Evolutionary conservation across 805 yeast genomes (phyloP).

Genomic region (Suhomyces sp.): DNA sequence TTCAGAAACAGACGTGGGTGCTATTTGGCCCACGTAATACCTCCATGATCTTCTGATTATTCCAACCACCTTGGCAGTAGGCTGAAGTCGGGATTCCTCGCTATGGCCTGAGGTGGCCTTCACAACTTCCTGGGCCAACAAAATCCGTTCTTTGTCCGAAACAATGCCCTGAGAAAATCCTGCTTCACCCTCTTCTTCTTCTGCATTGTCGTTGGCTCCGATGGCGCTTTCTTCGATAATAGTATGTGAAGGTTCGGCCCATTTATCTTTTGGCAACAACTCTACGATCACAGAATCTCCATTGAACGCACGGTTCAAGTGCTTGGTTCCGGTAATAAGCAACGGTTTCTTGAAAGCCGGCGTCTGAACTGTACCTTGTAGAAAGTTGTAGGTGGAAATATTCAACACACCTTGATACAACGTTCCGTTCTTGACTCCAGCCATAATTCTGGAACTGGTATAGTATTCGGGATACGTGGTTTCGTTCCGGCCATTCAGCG

Average conservation of each 20-base stretch:
- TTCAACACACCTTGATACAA: slow-evolving; percentile 81
- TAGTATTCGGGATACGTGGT: slow-evolving; percentile 74
- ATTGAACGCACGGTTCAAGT: slow-evolving; percentile 85
- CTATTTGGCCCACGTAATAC: slow-evolving; percentile 90
- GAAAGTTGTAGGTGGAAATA: slow-evolving; percentile 79
- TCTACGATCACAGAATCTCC: slow-evolving; percentile 93
- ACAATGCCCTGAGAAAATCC: slow-evolving; percentile 36
- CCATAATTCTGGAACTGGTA: slow-evolving; percentile 77
- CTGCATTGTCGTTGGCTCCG: slow-evolving; percentile 59
- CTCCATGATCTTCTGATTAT: slow-evolving; percentile 91
- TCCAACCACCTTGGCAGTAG: slow-evolving; percentile 93
- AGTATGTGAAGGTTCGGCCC: slow-evolving; percentile 83
- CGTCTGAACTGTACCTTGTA: slow-evolving; percentile 80
- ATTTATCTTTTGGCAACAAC: slow-evolving; percentile 74
- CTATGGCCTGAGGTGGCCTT: slow-evolving; percentile 43
- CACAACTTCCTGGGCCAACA: slow-evolving; percentile 75
- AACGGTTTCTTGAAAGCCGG: slow-evolving; percentile 77
- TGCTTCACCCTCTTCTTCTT: slow-evolving; percentile 26
- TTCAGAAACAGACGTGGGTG: slow-evolving; percentile 63
- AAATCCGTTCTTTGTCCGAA: slow-evolving; percentile 67
- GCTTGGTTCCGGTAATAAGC: slow-evolving; percentile 75
- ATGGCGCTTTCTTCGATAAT: slow-evolving; percentile 72
- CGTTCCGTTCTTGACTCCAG: slow-evolving; percentile 85
- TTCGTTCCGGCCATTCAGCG: slow-evolving; percentile 37
- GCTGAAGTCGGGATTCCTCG: slow-evolving; percentile 61